Conservation (phyloP, 2,329 filamentous ascomycete genomes). For the Penicillium vulpinum region DNA sequence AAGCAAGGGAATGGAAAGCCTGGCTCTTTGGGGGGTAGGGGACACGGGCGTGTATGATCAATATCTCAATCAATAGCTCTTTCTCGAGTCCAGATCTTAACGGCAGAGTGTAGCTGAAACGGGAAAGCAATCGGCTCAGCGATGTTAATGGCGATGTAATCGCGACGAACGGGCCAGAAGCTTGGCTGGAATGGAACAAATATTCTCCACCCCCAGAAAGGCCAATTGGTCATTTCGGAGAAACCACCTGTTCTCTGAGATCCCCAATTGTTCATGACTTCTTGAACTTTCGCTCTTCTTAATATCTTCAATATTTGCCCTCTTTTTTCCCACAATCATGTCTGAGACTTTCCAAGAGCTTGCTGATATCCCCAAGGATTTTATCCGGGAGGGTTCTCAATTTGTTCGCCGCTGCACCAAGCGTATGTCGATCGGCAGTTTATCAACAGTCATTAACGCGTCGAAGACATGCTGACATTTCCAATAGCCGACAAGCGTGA, state of each 20-base stretch:
- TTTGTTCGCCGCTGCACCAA: slow-evolving; percentile 53
- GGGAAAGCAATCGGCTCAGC: too few relatives aligned
- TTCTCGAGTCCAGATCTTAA: neutral
- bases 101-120: too few relatives aligned
- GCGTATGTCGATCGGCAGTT: slow-evolving; percentile 38
- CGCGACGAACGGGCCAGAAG: neutral
- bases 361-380: slow-evolving; percentile 58
- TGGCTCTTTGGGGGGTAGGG: neutral
- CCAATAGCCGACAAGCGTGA: slow-evolving; percentile 57
- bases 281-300: neutral
- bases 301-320: neutral
- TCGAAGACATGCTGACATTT: slow-evolving; percentile 18
- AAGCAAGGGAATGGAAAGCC: neutral
- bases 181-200: neutral
- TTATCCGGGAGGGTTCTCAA: slow-evolving; percentile 52
- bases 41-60: too few relatives aligned
- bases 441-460: neutral
- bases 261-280: slow-evolving; percentile 4
- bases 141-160: neutral
- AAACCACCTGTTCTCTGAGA: slow-evolving; percentile 17
- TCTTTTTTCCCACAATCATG: slow-evolving; percentile 35
- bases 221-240: slow-evolving; percentile 2
- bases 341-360: slow-evolving; percentile 62
- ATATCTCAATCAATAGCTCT: neutral
- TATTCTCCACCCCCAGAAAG: neutral